Conservation (phyloP, 2,329 filamentous ascomycete genomes). For the Colletotrichum euphorbiae region DNA sequence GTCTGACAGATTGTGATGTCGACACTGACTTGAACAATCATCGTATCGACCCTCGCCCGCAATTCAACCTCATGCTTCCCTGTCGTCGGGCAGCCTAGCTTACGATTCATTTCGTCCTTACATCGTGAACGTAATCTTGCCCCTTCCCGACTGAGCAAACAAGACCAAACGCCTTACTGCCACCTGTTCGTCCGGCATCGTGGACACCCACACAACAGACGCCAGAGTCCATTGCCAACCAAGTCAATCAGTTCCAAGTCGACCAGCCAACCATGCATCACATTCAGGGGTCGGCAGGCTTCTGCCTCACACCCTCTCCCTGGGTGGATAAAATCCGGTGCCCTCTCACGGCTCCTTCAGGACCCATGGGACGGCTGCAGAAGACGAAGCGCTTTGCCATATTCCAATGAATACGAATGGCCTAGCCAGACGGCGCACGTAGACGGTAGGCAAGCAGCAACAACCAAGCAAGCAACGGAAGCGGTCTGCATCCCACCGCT, state of each 20-base stretch:
- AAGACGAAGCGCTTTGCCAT: slow-evolving; percentile 8
- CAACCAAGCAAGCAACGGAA: slow-evolving; percentile 15
- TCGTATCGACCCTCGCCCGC: slow-evolving; percentile 7
- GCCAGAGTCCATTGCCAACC: slow-evolving; percentile 8
- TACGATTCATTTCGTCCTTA: slow-evolving; percentile 11
- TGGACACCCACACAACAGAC: neutral
- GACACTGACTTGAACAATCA: slow-evolving; percentile 20
- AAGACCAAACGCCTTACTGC: neutral
- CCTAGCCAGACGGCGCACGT: neutral
- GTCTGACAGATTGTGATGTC: slow-evolving; percentile 28
- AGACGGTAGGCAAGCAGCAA: slow-evolving; percentile 7
- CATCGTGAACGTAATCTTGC: neutral
- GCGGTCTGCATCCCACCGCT: slow-evolving; percentile 28
- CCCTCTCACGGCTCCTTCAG: slow-evolving; percentile 14
- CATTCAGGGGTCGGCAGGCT: slow-evolving; percentile 23
- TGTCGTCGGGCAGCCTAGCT: slow-evolving; percentile 2
- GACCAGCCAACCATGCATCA: slow-evolving; percentile 32
- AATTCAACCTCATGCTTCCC: slow-evolving; percentile 6
- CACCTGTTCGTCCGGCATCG: slow-evolving; percentile 25
- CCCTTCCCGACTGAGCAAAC: neutral
- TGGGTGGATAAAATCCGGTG: slow-evolving; percentile 17
- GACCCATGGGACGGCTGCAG: slow-evolving; percentile 28
- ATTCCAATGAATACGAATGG: slow-evolving; percentile 25
- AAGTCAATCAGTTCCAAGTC: slow-evolving; percentile 17
- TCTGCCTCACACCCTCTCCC: slow-evolving; percentile 25